Evolutionary conservation across 1,139 yeast genomes (phyloP).

Genomic region (Saccharomyces hybrid): DNA sequence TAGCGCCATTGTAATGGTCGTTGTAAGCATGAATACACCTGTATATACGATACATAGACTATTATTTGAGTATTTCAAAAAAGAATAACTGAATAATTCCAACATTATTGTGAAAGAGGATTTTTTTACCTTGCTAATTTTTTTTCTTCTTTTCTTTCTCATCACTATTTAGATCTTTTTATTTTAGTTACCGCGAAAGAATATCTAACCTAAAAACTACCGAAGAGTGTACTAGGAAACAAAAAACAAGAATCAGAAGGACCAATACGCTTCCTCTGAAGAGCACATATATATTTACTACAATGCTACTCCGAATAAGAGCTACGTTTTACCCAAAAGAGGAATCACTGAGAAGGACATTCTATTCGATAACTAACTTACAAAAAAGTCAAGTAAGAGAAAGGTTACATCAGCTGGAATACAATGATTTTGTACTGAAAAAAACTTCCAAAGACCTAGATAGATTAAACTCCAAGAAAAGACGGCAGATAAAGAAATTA

Average conservation of each 20-base stretch:
- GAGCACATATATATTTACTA: neutral
- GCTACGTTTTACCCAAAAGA: neutral
- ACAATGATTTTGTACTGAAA: slow-evolving; percentile 10
- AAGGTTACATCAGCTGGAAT: slow-evolving; percentile 18
- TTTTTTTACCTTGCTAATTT: neutral
- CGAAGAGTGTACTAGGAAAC: too few relatives aligned
- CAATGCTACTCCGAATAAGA: neutral
- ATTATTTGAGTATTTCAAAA: neutral
- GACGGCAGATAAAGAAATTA: slow-evolving; percentile 12
- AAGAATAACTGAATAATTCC: too few relatives aligned
- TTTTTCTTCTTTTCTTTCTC: neutral
- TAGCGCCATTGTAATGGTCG: slow-evolving; percentile 33
- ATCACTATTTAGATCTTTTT: neutral
- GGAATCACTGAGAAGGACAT: neutral
- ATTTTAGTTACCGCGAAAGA: neutral
- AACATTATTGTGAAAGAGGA: too few relatives aligned
- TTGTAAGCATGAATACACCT: neutral
- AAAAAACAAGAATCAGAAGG: neutral
- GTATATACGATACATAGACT: neutral
- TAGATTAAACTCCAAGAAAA: slow-evolving; percentile 12
- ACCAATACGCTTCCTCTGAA: neutral
- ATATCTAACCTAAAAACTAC: neutral
- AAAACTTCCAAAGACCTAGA: slow-evolving; percentile 20
- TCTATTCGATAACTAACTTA: neutral
- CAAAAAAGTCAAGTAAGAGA: slow-evolving; percentile 14